phyloP scores from a whole-genome alignment of 208 protist species.

The Trypanosoma cruzi region DNA sequence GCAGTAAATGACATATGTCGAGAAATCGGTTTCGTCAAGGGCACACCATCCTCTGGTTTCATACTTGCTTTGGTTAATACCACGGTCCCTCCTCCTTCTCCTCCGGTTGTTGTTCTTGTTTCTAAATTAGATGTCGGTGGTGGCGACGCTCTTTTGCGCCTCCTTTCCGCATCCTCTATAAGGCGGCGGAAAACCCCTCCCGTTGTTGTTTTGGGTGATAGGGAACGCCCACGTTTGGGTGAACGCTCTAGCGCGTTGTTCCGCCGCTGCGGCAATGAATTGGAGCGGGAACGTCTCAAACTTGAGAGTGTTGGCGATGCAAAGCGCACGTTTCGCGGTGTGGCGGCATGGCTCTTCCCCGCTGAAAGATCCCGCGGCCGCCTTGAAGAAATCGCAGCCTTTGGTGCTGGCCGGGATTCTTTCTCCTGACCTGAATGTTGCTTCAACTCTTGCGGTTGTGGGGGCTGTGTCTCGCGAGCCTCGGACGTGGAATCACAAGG shows the following conservation, averaged over 20 bases:
- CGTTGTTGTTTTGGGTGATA: not conserved
- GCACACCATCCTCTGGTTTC: not conserved
- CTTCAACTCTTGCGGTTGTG: not conserved
- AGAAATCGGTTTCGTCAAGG: not conserved
- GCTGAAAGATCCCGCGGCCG: not conserved
- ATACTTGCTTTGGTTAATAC: not conserved
- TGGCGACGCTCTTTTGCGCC: constrained; percentile 3
- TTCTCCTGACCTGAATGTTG: not conserved
- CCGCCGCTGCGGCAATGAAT: not conserved
- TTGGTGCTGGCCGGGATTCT: not conserved
- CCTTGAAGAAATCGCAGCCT: not conserved
- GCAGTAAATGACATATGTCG: not conserved
- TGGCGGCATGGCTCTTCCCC: not conserved
- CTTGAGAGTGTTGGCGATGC: constrained; percentile 29
- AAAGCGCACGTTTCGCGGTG: not conserved
- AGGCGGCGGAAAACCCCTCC: constrained; percentile 27
- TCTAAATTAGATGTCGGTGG: not conserved
- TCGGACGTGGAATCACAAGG: not conserved
- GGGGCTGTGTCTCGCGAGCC: not conserved
- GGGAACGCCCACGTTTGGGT: not conserved
- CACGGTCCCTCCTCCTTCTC: not conserved
- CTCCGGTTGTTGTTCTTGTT: not conserved
- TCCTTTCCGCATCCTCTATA: constrained; percentile 26
- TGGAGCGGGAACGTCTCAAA: constrained; percentile 2
- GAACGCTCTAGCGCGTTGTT: not conserved